Percentiles rank a stretch among this genome's conserved stretches.
Conservation (phyloP, 768 basidiomycete genomes). For the Tricholoma saponaceum region DNA sequence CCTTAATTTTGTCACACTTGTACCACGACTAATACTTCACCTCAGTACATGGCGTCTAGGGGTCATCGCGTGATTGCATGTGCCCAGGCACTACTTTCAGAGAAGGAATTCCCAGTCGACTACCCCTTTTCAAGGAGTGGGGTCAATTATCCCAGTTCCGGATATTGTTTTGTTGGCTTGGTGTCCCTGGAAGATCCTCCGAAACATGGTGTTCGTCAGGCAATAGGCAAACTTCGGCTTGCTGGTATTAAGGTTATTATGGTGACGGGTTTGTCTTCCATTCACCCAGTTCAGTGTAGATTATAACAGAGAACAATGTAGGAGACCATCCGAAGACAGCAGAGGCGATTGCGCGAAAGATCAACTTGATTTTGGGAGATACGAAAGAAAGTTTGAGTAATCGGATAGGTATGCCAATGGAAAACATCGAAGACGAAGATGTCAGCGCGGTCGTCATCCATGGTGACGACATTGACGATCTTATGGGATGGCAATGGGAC, state of each 20-base stretch:
- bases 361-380: constrained; percentile 64
- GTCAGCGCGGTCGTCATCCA: constrained; percentile 63
- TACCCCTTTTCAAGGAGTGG: constrained; percentile 54
- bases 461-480: constrained; percentile 60
- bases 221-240: constrained; percentile 64
- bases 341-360: constrained; percentile 70
- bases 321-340: constrained; percentile 73
- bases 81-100: constrained; percentile 54
- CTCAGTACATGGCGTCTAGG: constrained; percentile 71
- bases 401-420: constrained; percentile 49
- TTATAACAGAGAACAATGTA: constrained; percentile 10
- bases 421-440: constrained; percentile 67
- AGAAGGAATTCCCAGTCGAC: constrained; percentile 39
- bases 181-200: constrained; percentile 69
- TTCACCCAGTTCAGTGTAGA: neutral
- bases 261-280: constrained; percentile 50
- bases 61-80: constrained; percentile 75
- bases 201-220: constrained; percentile 68
- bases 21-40: constrained; percentile 1
- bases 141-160: constrained; percentile 45
- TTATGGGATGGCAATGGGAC: constrained; percentile 76
- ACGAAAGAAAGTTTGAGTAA: constrained; percentile 57
- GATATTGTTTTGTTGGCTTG: constrained; percentile 62
- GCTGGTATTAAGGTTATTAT: constrained; percentile 78
- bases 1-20: neutral